Conservation (phyloP, 2,329 filamentous ascomycete species). For the Chaetomiaceae sp. region DNA sequence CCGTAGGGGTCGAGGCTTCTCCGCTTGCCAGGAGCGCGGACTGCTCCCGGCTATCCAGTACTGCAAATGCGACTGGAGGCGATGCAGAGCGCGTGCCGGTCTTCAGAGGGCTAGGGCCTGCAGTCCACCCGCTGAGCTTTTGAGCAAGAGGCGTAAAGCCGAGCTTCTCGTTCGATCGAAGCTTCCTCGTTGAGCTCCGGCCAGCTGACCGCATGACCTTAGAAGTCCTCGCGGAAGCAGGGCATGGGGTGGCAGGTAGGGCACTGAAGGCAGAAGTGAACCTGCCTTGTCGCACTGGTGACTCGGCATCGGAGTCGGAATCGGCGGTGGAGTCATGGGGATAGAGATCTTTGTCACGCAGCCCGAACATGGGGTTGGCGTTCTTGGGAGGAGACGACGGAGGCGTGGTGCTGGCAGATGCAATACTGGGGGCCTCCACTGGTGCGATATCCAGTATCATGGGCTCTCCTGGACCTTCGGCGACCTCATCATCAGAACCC, state of each 20-base stretch:
- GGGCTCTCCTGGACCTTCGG: neutral
- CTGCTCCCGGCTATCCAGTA: constrained; percentile 21
- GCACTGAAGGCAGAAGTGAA: constrained; percentile 29
- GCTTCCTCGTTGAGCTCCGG: constrained; percentile 30
- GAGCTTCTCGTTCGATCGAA: constrained; percentile 27
- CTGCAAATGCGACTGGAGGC: constrained; percentile 11
- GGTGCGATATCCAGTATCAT: constrained; percentile 20
- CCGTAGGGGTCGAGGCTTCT: constrained; percentile 25
- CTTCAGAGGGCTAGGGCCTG: constrained; percentile 50
- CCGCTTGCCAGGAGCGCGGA: constrained; percentile 29
- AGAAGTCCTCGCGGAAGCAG: constrained; percentile 25
- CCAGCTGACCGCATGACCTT: constrained; percentile 15
- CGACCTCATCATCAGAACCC: neutral
- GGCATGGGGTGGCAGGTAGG: constrained; percentile 42
- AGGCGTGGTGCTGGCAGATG: constrained; percentile 27
- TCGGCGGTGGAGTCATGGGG: constrained; percentile 38
- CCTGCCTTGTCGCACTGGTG: constrained; percentile 30
- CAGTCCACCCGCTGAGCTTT: constrained; percentile 59
- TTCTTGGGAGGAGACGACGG: constrained; percentile 30
- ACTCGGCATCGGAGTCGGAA: constrained; percentile 56
- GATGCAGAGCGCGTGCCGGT: constrained; percentile 29
- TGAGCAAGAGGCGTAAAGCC: constrained; percentile 62
- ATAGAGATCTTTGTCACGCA: constrained; percentile 46
- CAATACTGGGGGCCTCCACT: neutral
- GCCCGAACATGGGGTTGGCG: constrained; percentile 35